Conservation (phyloP, 2,329 filamentous ascomycete species). For the Phaeosphaeria sp. region DNA sequence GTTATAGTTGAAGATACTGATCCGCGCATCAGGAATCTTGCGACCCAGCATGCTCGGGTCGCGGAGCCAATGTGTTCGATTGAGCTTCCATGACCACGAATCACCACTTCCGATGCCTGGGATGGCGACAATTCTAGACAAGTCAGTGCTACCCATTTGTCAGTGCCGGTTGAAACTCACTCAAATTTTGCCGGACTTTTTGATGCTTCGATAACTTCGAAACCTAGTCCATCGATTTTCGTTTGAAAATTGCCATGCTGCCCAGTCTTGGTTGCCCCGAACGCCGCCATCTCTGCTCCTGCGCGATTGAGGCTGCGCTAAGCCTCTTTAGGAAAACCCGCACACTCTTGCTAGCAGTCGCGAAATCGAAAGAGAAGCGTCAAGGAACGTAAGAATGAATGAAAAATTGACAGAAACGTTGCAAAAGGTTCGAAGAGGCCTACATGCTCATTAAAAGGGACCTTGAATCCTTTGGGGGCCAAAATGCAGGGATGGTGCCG, state of each 20-base stretch:
- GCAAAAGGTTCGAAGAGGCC: background rate
- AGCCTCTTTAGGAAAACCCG: background rate
- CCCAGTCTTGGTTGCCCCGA: background rate
- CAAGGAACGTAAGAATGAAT: background rate
- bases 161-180: background rate
- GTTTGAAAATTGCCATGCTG: background rate
- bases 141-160: background rate
- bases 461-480: background rate
- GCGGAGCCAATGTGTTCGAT: constrained; percentile 36
- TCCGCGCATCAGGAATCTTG: constrained; percentile 35
- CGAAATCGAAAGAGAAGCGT: background rate
- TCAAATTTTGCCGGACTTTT: constrained; percentile 1
- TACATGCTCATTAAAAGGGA: background rate
- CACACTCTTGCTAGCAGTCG: background rate
- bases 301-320: background rate
- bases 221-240: background rate
- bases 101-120: constrained; percentile 39
- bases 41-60: constrained; percentile 37
- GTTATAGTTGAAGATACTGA: constrained; percentile 38
- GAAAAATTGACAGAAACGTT: background rate
- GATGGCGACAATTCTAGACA: constrained; percentile 35
- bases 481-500: background rate
- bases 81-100: constrained; percentile 36
- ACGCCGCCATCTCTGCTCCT: background rate
- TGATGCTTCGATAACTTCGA: constrained; percentile 1